Evolutionary conservation across 148 eudicot genomes (phyloP).

Genomic region (Spergularia bocconei): DNA sequence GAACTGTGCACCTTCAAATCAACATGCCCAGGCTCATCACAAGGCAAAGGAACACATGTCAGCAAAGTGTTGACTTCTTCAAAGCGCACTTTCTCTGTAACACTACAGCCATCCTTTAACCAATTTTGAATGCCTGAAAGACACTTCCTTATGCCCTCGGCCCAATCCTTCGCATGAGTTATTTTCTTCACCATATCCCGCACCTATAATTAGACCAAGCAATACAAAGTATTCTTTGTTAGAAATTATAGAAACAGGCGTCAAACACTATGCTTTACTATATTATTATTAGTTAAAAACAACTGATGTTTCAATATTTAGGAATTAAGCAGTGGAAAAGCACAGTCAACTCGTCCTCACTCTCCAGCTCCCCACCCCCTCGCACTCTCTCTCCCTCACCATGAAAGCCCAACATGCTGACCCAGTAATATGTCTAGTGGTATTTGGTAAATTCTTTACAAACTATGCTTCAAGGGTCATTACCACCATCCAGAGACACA

Average conservation of each 20-base stretch:
- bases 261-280: neutral
- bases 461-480: too few relatives aligned
- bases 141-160: conserved; percentile 54
- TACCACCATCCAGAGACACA: too few relatives aligned
- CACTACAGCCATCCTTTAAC: conserved; percentile 33
- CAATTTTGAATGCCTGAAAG: conserved; percentile 51
- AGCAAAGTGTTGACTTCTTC: conserved; percentile 54
- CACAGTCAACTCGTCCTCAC: too few relatives aligned
- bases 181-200: conserved; percentile 71
- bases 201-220: conserved; percentile 42
- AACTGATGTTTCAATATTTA: too few relatives aligned
- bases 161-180: conserved; percentile 80
- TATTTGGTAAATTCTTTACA: too few relatives aligned
- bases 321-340: too few relatives aligned
- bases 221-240: neutral
- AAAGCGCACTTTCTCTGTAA: conserved; percentile 49
- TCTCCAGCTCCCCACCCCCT: too few relatives aligned
- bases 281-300: too few relatives aligned
- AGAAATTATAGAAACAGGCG: neutral
- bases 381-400: too few relatives aligned
- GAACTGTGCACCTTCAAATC: conserved; percentile 57
- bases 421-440: too few relatives aligned
- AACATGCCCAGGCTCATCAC: conserved; percentile 59
- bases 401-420: too few relatives aligned
- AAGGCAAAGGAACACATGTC: conserved; percentile 47